Conservation (phyloP, 768 basidiomycete species). For the Rhodosporidiobolus sp. region DNA sequence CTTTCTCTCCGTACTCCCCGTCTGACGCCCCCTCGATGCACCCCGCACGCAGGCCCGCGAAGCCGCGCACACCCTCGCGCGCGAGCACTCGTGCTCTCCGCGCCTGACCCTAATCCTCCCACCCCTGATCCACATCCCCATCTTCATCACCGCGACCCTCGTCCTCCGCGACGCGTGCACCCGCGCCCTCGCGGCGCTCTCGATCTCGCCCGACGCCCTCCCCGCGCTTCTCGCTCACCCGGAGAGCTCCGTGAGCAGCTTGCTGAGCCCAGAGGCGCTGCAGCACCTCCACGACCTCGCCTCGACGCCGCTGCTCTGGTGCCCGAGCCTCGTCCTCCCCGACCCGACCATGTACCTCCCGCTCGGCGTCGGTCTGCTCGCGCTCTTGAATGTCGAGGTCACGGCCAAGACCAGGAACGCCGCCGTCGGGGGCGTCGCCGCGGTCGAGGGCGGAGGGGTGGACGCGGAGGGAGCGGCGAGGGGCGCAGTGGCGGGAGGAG, state of each 20-base stretch:
- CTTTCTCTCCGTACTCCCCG: not conserved
- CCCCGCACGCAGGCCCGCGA: constrained; percentile 22
- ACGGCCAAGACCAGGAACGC: constrained; percentile 34
- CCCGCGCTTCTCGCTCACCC: not conserved
- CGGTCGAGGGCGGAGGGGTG: not conserved
- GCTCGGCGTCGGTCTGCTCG: constrained; percentile 46
- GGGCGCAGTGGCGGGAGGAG: not conserved
- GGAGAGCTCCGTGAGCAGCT: not conserved
- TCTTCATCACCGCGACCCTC: constrained; percentile 48
- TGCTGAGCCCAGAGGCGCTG: constrained; percentile 20
- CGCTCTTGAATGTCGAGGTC: constrained; percentile 49
- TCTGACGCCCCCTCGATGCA: not conserved
- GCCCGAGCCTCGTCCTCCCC: constrained; percentile 44
- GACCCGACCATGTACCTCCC: constrained; percentile 48
- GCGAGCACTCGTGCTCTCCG: constrained; percentile 46
- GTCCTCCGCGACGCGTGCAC: constrained; percentile 47
- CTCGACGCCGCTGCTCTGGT: constrained; percentile 41
- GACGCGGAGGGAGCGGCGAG: not conserved
- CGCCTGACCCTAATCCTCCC: constrained; percentile 46
- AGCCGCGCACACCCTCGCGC: constrained; percentile 17
- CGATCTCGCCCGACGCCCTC: constrained; percentile 5
- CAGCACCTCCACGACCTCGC: constrained; percentile 40
- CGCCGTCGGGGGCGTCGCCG: not conserved
- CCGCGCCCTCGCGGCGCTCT: constrained; percentile 15
- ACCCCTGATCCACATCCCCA: constrained; percentile 48